Evolutionary conservation across 75 land plant genomes (phyloP).

Genomic region (Sequoia sempervirens): DNA sequence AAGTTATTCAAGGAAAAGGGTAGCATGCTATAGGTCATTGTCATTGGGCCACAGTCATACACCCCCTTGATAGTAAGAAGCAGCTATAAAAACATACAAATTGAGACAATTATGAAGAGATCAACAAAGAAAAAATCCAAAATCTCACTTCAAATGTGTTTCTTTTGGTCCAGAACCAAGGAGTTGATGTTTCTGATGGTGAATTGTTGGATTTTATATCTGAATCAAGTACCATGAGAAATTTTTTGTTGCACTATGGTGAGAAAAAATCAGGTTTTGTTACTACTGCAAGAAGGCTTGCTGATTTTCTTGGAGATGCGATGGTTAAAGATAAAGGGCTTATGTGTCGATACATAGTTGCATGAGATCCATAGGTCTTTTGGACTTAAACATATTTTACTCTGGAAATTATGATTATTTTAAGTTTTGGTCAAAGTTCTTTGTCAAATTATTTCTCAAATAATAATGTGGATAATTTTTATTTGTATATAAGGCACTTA

Average conservation of each 20-base stretch:
- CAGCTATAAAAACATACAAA: too few species aligned
- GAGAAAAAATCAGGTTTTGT: conserved; percentile 96
- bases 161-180: conserved; percentile 67
- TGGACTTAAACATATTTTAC: neutral
- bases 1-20: too few species aligned
- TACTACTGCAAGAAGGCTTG: conserved; percentile 92
- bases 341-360: conserved; percentile 89
- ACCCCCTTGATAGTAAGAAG: too few species aligned
- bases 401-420: neutral
- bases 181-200: conserved; percentile 87
- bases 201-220: conserved; percentile 95
- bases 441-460: neutral
- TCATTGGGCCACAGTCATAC: too few species aligned
- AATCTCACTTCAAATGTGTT: neutral
- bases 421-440: neutral
- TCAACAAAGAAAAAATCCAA: too few species aligned
- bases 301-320: conserved; percentile 95
- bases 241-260: conserved; percentile 91
- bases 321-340: conserved; percentile 99
- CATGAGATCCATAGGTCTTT: conserved; percentile 82
- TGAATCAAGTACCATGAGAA: conserved; percentile 99
- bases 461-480: neutral
- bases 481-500: neutral
- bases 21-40: too few species aligned
- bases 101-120: too few species aligned